Percentiles rank a stretch among this genome's conserved stretches.
phyloP scores from a whole-genome alignment of 2,329 filamentous ascomycete species.

The Ophiostoma angusticollis region DNA sequence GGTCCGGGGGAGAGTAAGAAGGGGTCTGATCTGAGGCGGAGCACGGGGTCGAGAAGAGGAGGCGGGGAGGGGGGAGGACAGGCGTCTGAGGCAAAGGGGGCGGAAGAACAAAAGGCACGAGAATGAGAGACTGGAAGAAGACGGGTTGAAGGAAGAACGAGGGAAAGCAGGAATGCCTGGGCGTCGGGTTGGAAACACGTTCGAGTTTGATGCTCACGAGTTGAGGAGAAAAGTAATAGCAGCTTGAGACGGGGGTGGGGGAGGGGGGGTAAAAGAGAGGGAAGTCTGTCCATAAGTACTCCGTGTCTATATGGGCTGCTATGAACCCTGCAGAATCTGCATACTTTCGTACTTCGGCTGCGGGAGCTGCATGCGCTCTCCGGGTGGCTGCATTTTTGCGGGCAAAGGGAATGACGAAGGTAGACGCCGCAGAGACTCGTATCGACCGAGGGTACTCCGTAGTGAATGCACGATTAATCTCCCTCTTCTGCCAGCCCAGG shows the following conservation, averaged over 20 bases:
- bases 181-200: conserved; percentile 20
- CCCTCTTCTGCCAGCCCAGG: too few species aligned
- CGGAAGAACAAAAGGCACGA: conserved; percentile 8
- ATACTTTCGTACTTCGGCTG: too few species aligned
- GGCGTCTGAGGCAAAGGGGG: conserved; percentile 1
- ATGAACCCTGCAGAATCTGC: too few species aligned
- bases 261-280: conserved; percentile 4
- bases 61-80: not conserved
- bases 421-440: too few species aligned
- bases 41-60: conserved; percentile 17
- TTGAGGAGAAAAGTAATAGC: conserved; percentile 15
- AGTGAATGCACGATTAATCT: too few species aligned
- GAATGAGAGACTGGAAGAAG: conserved; percentile 21
- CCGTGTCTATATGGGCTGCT: too few species aligned
- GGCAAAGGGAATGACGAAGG: too few species aligned
- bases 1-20: conserved; percentile 6
- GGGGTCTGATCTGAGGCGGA: conserved; percentile 17
- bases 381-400: too few species aligned
- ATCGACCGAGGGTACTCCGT: too few species aligned
- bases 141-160: conserved; percentile 18
- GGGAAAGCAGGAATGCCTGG: conserved; percentile 14
- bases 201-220: conserved; percentile 33
- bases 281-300: conserved; percentile 6
- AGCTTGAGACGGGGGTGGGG: conserved; percentile 12
- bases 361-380: too few species aligned